These are phyloP conservation scores for Pilatotrama ljubarskyi DNA, from an alignment of 768 basidiomycete genomes.

Conservation along the genomic window DNA sequence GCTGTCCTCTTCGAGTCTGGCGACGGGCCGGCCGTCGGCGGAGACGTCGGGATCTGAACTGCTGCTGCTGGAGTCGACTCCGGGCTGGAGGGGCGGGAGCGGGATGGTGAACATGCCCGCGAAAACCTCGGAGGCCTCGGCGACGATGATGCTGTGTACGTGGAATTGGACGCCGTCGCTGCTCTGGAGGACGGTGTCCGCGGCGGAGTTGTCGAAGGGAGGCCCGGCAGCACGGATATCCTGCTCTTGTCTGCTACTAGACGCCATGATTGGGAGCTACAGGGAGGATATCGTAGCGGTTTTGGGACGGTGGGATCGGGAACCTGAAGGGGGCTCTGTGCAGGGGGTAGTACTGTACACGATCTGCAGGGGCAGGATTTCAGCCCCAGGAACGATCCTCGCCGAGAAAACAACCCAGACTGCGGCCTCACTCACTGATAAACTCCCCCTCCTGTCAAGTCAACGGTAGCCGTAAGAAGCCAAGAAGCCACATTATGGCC, in stretches of 20 bases:
- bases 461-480: too few species aligned
- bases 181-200: constrained; percentile 48
- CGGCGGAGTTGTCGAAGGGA: constrained; percentile 46
- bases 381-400: too few species aligned
- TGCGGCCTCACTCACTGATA: too few species aligned
- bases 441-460: too few species aligned
- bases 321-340: too few species aligned
- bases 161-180: constrained; percentile 42
- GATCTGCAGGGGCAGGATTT: too few species aligned
- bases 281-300: background rate
- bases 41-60: background rate
- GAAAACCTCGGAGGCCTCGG: constrained; percentile 61
- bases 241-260: background rate
- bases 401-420: too few species aligned
- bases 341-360: too few species aligned
- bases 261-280: background rate
- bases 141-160: constrained; percentile 54
- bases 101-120: constrained; percentile 46
- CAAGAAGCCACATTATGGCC: too few species aligned
- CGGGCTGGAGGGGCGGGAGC: constrained; percentile 41
- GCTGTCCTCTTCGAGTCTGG: constrained; percentile 13
- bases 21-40: background rate
- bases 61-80: background rate
- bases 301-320: too few species aligned
- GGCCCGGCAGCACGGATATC: background rate